Evolutionary conservation across 2,329 filamentous ascomycete genomes (phyloP).

Genomic region (Diaporthe sp.): DNA sequence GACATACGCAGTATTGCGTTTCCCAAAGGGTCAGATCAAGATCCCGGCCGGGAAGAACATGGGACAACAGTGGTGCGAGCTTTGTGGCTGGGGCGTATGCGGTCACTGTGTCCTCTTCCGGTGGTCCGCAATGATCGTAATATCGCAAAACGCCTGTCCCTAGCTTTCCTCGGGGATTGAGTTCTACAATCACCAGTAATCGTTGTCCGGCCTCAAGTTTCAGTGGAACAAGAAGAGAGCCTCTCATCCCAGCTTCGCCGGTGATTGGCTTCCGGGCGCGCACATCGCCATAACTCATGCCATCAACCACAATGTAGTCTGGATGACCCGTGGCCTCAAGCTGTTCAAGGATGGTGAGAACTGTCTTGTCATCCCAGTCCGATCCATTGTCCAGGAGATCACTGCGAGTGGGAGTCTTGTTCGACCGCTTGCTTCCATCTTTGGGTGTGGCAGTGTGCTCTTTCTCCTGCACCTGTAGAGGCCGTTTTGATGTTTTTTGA

Average conservation of each 20-base stretch:
- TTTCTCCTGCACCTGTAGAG: not conserved
- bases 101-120: not conserved
- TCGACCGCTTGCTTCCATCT: conserved; percentile 2
- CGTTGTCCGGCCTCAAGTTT: not conserved
- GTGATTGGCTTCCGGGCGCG: not conserved
- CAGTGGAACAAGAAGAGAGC: not conserved
- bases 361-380: conserved; percentile 27
- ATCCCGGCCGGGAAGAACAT: not conserved
- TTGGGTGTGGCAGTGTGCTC: not conserved
- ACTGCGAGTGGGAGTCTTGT: not conserved
- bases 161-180: not conserved
- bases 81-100: not conserved
- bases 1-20: conserved; percentile 17
- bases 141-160: not conserved
- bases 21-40: not conserved
- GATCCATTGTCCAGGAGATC: not conserved
- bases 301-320: conserved; percentile 9
- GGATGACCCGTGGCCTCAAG: not conserved
- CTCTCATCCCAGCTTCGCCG: not conserved
- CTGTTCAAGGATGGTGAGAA: conserved; percentile 14
- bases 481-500: not conserved
- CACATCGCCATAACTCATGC: not conserved
- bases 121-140: conserved; percentile 1
- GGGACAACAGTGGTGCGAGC: not conserved
- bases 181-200: not conserved